These are phyloP conservation scores for Purshia tridentata DNA, from an alignment of 306 rosid species.

Conservation along the genomic window DNA sequence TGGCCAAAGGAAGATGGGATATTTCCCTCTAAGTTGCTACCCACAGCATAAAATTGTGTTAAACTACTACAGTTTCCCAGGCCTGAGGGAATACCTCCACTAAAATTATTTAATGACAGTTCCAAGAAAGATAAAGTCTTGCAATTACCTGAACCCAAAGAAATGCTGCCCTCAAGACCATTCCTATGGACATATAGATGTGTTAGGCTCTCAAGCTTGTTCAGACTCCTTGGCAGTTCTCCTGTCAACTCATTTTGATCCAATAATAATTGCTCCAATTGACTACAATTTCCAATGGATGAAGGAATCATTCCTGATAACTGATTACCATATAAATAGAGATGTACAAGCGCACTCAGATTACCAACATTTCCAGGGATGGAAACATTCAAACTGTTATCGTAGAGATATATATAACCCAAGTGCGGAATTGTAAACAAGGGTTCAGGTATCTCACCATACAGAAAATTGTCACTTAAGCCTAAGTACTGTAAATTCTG, in stretches of 20 bases:
- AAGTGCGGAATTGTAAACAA: slow-evolving; percentile 46
- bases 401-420: slow-evolving; percentile 28
- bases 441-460: slow-evolving; percentile 48
- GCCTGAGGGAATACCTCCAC: slow-evolving; percentile 57
- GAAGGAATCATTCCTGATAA: slow-evolving; percentile 64
- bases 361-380: slow-evolving; percentile 58
- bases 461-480: slow-evolving; percentile 38
- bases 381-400: slow-evolving; percentile 49
- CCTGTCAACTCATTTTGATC: slow-evolving; percentile 45
- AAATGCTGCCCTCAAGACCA: slow-evolving; percentile 57
- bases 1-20: slow-evolving; percentile 70
- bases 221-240: slow-evolving; percentile 49
- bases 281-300: slow-evolving; percentile 61
- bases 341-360: slow-evolving; percentile 29
- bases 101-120: slow-evolving; percentile 51
- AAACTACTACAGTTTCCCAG: slow-evolving; percentile 67
- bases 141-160: slow-evolving; percentile 46
- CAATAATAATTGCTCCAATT: slow-evolving; percentile 39
- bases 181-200: slow-evolving; percentile 32
- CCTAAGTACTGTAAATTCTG: slow-evolving; percentile 25
- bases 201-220: slow-evolving; percentile 41
- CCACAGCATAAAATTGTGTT: slow-evolving; percentile 25
- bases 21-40: slow-evolving; percentile 48
- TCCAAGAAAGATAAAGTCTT: slow-evolving; percentile 44
- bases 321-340: slow-evolving; percentile 40